These are phyloP conservation scores for Apiotrichum veenhuisii DNA, from an alignment of 1,284 basidiomycete genomes.

Conservation along the genomic window DNA sequence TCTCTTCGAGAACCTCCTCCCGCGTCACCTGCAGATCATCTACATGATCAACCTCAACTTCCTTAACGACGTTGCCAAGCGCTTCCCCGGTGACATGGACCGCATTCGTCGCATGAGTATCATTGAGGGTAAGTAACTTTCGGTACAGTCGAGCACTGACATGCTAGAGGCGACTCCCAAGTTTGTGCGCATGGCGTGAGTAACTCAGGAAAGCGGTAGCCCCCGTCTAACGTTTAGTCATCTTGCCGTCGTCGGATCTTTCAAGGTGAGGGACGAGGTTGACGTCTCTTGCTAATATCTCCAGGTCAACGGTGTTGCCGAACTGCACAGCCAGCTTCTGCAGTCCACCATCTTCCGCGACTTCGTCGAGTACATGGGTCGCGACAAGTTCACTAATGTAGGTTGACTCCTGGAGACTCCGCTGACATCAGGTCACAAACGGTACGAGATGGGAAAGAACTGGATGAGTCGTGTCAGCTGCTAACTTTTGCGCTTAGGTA, in stretches of 20 bases:
- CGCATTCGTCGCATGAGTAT: constrained; percentile 77
- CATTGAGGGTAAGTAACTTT: constrained; percentile 64
- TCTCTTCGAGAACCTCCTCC: constrained; percentile 73
- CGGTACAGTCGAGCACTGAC: constrained; percentile 4
- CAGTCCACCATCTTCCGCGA: constrained; percentile 78
- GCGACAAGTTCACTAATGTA: constrained; percentile 50
- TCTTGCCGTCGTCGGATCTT: constrained; percentile 59
- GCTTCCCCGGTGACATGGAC: constrained; percentile 79
- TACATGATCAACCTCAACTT: constrained; percentile 63
- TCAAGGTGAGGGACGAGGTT: constrained; percentile 51
- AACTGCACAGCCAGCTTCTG: constrained; percentile 59
- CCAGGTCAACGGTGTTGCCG: constrained; percentile 86
- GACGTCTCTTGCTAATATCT: background rate
- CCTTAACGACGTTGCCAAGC: constrained; percentile 70
- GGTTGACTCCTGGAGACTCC: background rate
- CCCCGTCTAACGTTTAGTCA: constrained; percentile 14
- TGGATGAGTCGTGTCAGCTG: background rate
- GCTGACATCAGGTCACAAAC: constrained; percentile 5
- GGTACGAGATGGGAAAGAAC: background rate
- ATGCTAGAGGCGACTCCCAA: constrained; percentile 70
- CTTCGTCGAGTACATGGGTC: constrained; percentile 56
- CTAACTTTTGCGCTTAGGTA: constrained; percentile 62
- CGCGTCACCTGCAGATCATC: constrained; percentile 69
- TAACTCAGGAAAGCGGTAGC: constrained; percentile 2
- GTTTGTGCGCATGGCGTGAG: constrained; percentile 78